Evolutionary conservation across 1,284 basidiomycete species (phyloP).

Genomic region (Anthracocystis walkeri): DNA sequence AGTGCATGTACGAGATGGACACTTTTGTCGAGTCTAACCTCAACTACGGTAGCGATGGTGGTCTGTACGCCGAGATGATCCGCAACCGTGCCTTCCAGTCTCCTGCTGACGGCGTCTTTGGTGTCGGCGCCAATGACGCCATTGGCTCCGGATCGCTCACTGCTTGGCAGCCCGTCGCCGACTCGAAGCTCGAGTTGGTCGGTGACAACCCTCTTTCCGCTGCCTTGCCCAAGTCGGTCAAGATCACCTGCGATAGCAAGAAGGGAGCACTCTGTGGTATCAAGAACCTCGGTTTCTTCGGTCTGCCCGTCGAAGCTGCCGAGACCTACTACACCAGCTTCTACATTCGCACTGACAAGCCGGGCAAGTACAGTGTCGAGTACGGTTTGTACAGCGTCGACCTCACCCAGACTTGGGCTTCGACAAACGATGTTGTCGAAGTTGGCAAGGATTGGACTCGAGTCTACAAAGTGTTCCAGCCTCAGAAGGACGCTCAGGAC

Average conservation of each 20-base stretch:
- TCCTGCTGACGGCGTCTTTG: constrained; percentile 27
- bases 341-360: constrained; percentile 46
- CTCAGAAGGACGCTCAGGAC: constrained; percentile 13
- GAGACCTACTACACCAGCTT: constrained; percentile 52
- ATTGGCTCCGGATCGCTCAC: constrained; percentile 48
- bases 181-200: constrained; percentile 33
- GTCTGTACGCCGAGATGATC: constrained; percentile 59
- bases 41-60: constrained; percentile 59
- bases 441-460: constrained; percentile 40
- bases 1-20: constrained; percentile 55
- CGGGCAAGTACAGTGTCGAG: constrained; percentile 15
- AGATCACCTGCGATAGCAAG: constrained; percentile 32
- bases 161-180: constrained; percentile 36
- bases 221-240: constrained; percentile 53
- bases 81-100: constrained; percentile 58
- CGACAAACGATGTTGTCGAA: not conserved
- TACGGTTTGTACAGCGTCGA: constrained; percentile 37
- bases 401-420: constrained; percentile 12
- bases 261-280: constrained; percentile 31
- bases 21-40: constrained; percentile 54
- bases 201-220: constrained; percentile 37
- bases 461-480: constrained; percentile 15
- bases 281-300: constrained; percentile 56
- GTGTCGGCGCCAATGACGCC: constrained; percentile 17
- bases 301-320: constrained; percentile 42